Percentiles rank a stretch among this genome's conserved stretches.
Conservation (phyloP, 345 rosid genomes). For the Eucalyptus sp. region DNA sequence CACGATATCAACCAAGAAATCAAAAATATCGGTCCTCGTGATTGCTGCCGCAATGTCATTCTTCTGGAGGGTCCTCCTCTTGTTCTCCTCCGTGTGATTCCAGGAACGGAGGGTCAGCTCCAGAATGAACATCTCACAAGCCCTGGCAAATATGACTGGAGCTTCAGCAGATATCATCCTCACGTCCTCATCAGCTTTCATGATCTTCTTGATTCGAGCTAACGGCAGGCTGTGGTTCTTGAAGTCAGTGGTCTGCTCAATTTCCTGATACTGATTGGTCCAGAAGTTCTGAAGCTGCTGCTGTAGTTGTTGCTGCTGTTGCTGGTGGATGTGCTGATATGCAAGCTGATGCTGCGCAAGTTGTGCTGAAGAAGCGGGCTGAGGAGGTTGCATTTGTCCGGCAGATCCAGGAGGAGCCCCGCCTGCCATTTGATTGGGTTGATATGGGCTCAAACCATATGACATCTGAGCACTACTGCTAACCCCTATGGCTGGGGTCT, state of each 20-base stretch:
- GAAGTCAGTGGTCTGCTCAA: constrained; percentile 18
- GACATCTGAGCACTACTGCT: constrained; percentile 4
- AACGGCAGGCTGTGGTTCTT: constrained; percentile 29
- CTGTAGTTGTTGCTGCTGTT: constrained; percentile 24
- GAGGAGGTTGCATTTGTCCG: constrained; percentile 1
- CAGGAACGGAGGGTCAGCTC: constrained; percentile 26
- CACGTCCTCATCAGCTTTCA: constrained; percentile 32
- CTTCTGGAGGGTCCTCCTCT: constrained; percentile 29
- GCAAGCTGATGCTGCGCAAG: constrained; percentile 22
- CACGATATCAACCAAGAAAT: constrained; percentile 24
- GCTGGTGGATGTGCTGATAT: constrained; percentile 26
- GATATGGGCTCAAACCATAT: constrained; percentile 12
- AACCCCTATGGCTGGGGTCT: background rate
- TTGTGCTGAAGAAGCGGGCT: background rate
- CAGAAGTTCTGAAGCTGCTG: constrained; percentile 26
- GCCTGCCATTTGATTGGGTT: constrained; percentile 9
- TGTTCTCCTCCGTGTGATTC: constrained; percentile 34
- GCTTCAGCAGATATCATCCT: constrained; percentile 35
- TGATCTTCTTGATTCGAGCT: constrained; percentile 29
- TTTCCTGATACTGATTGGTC: constrained; percentile 19
- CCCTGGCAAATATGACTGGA: constrained; percentile 24
- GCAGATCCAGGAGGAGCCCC: background rate
- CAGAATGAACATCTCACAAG: constrained; percentile 30
- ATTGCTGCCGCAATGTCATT: constrained; percentile 26
- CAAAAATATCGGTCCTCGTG: constrained; percentile 24